Percentiles rank a stretch among this genome's conserved stretches.
These are phyloP conservation scores for Suhomyces coccinellae DNA, from an alignment of 1,139 yeast genomes.

Conservation along the genomic window DNA sequence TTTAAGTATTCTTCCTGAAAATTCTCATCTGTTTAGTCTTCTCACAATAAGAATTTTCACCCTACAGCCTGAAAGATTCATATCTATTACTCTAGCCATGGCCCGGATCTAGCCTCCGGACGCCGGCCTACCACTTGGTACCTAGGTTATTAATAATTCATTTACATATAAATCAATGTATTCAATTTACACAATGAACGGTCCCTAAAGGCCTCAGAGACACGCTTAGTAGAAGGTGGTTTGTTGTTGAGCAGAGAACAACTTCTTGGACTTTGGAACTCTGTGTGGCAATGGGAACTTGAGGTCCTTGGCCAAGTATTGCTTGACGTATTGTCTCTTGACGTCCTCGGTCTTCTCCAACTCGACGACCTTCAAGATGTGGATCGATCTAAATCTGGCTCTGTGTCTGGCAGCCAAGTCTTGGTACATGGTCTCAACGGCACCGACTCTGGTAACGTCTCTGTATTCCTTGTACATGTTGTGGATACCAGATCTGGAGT, in stretches of 20 bases:
- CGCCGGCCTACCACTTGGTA: neutral
- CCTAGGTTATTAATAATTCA: constrained; percentile 12
- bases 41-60: too few species aligned
- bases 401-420: constrained; percentile 99
- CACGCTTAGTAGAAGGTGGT: constrained; percentile 83
- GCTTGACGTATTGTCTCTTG: constrained; percentile 99
- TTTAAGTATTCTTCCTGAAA: too few species aligned
- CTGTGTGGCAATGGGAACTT: constrained; percentile 99
- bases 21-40: too few species aligned
- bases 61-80: too few species aligned
- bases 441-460: constrained; percentile 98
- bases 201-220: constrained; percentile 5
- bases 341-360: constrained; percentile 96
- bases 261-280: constrained; percentile 84
- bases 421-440: constrained; percentile 98
- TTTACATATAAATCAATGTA: constrained; percentile 13
- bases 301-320: constrained; percentile 93
- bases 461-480: constrained; percentile 99
- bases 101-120: neutral
- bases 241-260: constrained; percentile 93
- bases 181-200: constrained; percentile 12
- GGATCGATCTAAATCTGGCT: constrained; percentile 99
- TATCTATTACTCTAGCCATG: neutral
- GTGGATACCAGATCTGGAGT: constrained; percentile 99
- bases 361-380: constrained; percentile 98